A percentile compares a stretch with the other conserved stretches of the same genome.
Conservation (phyloP, 495 filamentous ascomycete genomes). For the Podospora sp. region DNA sequence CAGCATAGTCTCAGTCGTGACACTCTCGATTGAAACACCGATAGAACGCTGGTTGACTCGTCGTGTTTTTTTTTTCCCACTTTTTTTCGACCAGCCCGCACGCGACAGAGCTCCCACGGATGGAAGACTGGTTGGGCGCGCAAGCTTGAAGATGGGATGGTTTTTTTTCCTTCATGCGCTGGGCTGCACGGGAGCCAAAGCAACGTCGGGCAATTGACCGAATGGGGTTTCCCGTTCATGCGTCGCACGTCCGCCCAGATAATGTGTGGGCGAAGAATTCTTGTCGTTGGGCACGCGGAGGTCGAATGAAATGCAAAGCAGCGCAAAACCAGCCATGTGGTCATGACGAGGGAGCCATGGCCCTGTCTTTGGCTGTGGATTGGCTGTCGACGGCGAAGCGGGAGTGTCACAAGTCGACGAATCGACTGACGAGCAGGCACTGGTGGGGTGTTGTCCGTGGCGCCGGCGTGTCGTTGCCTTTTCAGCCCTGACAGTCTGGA, state of each 20-base stretch:
- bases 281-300: constrained; percentile 13
- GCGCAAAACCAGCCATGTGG: constrained; percentile 18
- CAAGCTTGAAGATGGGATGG: constrained; percentile 8
- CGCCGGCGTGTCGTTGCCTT: constrained; percentile 6
- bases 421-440: constrained; percentile 21
- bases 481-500: constrained; percentile 15
- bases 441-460: constrained; percentile 16
- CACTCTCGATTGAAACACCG: constrained; percentile 3
- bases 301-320: constrained; percentile 5
- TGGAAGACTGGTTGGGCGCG: constrained; percentile 9
- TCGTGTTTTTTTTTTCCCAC: not conserved
- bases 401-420: constrained; percentile 13
- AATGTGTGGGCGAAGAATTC: constrained; percentile 14
- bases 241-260: constrained; percentile 9
- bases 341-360: constrained; percentile 9
- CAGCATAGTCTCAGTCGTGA: not conserved
- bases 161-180: constrained; percentile 26
- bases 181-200: constrained; percentile 15
- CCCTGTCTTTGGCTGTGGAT: constrained; percentile 18
- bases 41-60: constrained; percentile 10
- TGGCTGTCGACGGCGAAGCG: constrained; percentile 15
- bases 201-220: constrained; percentile 19
- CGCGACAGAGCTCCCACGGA: constrained; percentile 19
- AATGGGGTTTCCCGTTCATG: constrained; percentile 20
- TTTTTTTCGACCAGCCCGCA: not conserved